A percentile compares a stretch with the other conserved stretches of the same genome.
These are phyloP conservation scores for Leccinum fallax DNA, from an alignment of 1,284 basidiomycete species.

Conservation along the genomic window DNA sequence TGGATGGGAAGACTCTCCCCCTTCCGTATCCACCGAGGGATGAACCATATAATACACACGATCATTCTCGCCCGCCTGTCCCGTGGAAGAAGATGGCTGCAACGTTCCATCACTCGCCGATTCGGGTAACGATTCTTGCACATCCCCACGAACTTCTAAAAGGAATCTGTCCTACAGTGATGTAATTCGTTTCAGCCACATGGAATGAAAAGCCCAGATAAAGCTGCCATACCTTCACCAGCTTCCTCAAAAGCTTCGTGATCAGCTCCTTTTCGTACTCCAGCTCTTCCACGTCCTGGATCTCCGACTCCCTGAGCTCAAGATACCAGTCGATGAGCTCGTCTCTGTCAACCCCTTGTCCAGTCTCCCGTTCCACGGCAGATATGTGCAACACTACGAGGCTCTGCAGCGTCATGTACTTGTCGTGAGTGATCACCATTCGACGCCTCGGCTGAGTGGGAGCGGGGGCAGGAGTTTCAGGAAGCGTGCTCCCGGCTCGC, in stretches of 20 bases:
- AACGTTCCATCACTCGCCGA: conserved; percentile 59
- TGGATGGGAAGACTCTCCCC: conserved; percentile 39
- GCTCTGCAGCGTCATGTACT: conserved; percentile 90
- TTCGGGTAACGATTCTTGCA: conserved; percentile 71
- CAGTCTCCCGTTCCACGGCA: conserved; percentile 76
- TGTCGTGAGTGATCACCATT: conserved; percentile 94
- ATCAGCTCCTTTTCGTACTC: conserved; percentile 92
- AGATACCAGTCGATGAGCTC: conserved; percentile 98
- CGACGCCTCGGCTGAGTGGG: conserved; percentile 60
- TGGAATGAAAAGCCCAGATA: not conserved
- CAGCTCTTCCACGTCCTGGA: conserved; percentile 87
- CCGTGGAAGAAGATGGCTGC: conserved; percentile 46
- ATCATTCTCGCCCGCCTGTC: conserved; percentile 55
- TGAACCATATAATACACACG: conserved; percentile 81
- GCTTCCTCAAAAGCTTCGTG: conserved; percentile 84
- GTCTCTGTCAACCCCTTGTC: conserved; percentile 81
- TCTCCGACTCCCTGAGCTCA: conserved; percentile 83
- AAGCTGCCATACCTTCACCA: conserved; percentile 77
- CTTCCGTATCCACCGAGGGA: conserved; percentile 75
- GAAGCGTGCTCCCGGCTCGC: conserved; percentile 38
- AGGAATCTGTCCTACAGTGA: conserved; percentile 78
- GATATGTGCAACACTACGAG: conserved; percentile 85
- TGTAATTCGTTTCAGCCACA: conserved; percentile 2
- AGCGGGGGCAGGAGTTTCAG: conserved; percentile 39
- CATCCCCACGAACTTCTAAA: conserved; percentile 81